Evolutionary conservation across 768 basidiomycete genomes (phyloP).

Genomic region (Obba rivulosa): DNA sequence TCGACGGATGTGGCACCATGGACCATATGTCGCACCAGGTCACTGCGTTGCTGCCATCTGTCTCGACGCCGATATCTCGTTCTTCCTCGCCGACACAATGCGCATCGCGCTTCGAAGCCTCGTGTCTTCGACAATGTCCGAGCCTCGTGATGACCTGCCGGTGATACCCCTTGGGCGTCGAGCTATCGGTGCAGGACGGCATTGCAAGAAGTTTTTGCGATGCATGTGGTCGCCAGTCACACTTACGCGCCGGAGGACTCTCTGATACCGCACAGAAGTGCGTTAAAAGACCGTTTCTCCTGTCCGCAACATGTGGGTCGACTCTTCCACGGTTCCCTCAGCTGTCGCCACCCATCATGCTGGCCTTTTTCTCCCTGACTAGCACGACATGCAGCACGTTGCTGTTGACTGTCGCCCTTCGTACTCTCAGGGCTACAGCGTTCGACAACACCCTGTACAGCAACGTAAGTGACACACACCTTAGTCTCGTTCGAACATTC

Average conservation of each 20-base stretch:
- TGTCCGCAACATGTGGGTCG: too few relatives aligned
- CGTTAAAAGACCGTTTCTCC: too few relatives aligned
- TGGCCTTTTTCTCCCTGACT: too few relatives aligned
- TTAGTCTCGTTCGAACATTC: background rate
- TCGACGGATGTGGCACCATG: too few relatives aligned
- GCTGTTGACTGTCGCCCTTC: conserved; percentile 9
- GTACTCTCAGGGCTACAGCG: conserved; percentile 24
- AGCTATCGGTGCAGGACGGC: background rate
- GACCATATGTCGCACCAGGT: too few relatives aligned
- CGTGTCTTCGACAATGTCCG: background rate
- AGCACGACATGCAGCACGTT: too few relatives aligned
- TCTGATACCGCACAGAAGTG: background rate
- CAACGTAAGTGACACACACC: conserved; percentile 41
- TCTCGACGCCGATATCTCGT: conserved; percentile 1
- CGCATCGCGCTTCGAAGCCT: conserved; percentile 2
- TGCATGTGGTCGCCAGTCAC: background rate
- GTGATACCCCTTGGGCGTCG: background rate
- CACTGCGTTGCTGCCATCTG: too few relatives aligned
- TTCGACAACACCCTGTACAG: conserved; percentile 58
- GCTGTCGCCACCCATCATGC: too few relatives aligned
- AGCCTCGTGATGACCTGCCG: background rate
- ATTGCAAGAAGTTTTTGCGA: background rate
- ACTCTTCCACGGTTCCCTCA: too few relatives aligned
- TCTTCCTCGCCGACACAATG: conserved; percentile 7
- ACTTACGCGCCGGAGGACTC: background rate